Evolutionary conservation across 179 eudicot species (phyloP), one percentile per base, ranked within the genome.

Genomic region (Silene vulgaris): DNA sequence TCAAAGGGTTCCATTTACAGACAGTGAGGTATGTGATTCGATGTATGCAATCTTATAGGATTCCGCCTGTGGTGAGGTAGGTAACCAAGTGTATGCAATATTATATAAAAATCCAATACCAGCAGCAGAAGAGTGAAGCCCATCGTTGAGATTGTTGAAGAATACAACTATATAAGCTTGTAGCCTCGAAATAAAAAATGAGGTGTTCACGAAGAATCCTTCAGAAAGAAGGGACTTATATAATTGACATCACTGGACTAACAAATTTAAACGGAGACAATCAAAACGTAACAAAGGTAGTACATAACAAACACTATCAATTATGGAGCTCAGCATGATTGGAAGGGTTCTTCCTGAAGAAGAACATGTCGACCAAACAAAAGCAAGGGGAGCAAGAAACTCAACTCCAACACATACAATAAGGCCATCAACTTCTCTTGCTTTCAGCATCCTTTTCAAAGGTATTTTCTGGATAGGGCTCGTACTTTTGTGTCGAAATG

Each of bases 401-500:
- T 30, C 13, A 56, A 72, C 37, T 29, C 48, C 28, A 30, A 57
- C 63, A 29, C 26, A 52, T 28, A 13, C 35, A 48, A 7, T 21
- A 50, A 32, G 3, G 30, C 5, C 30, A n/a, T 72, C 74, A 45
- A 43, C 63, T 72, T 32, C 7, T 9, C 50, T 28, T 60, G 29
- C 9, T 11, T 43, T 74, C 61, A 59, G 20, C 26, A 13, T 63
- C 75, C 60, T 43, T 76, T 75, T 90, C 86, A 92, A 71, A 95
- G 84, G 75, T 95, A 90, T 54, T 89, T 95, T 80, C 97, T 87
- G 57, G 99, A 96, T 65, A 95, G 93, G 23, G 95, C 91, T 77
- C 96, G 88, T 66, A 92, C 97, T 84, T 95, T 95, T 16, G 99
- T 95, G 76, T 92, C 97, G 77, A 92, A 95, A 78, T 92, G 95